These are phyloP conservation scores for Dillenia turbinata DNA, from an alignment of 164 flowering plant species.

Conservation along the genomic window DNA sequence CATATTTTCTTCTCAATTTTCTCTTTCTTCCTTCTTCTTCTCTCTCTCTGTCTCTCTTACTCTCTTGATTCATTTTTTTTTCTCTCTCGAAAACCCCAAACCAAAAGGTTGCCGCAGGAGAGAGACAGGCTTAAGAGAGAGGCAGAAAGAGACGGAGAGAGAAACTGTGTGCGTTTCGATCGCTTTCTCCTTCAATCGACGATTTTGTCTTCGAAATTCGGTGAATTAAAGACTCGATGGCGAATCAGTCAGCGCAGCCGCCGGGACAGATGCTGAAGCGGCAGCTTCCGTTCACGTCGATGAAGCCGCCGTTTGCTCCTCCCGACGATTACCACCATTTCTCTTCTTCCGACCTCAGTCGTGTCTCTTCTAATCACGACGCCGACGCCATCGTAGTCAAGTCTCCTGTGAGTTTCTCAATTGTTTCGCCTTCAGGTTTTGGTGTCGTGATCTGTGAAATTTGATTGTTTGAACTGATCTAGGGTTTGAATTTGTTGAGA, in stretches of 20 bases:
- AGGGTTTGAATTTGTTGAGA: neutral
- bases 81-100: neutral
- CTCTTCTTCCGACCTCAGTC: conserved; percentile 11
- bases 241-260: conserved; percentile 19
- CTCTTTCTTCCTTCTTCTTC: conserved; percentile 1
- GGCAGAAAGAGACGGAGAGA: too few species aligned
- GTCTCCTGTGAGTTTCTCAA: conserved; percentile 34
- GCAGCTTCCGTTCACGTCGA: conserved; percentile 41
- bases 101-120: neutral
- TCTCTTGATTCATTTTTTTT: neutral
- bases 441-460: neutral
- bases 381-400: conserved; percentile 36
- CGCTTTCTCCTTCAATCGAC: neutral
- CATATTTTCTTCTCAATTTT: neutral
- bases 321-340: conserved; percentile 54
- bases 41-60: neutral
- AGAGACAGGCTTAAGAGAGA: too few species aligned
- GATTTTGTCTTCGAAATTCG: neutral
- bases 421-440: neutral
- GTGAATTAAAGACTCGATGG: conserved; percentile 8
- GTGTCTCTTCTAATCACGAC: conserved; percentile 20
- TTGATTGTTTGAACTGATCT: neutral
- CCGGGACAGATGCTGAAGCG: conserved; percentile 16
- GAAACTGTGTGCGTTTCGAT: too few species aligned
- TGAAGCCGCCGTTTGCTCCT: conserved; percentile 44